These are phyloP conservation scores for Pseudocercospora cruenta DNA, from an alignment of 2,329 filamentous ascomycete species.

Conservation along the genomic window DNA sequence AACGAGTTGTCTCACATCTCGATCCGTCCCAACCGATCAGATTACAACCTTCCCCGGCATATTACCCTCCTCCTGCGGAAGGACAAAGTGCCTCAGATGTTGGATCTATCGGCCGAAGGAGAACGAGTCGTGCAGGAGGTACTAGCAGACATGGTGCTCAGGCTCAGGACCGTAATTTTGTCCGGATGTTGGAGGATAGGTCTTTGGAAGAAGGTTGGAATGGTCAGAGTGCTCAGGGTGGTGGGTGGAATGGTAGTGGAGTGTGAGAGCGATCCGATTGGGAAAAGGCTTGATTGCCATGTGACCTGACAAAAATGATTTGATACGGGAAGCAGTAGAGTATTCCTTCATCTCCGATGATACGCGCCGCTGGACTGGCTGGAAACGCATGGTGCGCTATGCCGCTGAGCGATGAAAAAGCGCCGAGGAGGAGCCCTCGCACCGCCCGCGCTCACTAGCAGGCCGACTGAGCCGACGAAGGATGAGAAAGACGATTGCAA, in stretches of 20 bases:
- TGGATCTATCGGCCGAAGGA: constrained; percentile 70
- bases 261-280: constrained; percentile 7
- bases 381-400: not conserved
- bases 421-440: too few relatives aligned
- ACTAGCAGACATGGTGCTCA: constrained; percentile 56
- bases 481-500: not conserved
- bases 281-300: not conserved
- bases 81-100: constrained; percentile 71
- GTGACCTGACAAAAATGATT: not conserved
- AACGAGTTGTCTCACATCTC: constrained; percentile 92
- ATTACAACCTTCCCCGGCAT: constrained; percentile 91
- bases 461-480: not conserved
- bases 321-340: not conserved
- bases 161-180: constrained; percentile 71
- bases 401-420: not conserved
- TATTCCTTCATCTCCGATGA: not conserved
- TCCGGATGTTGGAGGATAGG: constrained; percentile 89
- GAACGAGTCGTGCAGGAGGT: constrained; percentile 54
- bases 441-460: not conserved
- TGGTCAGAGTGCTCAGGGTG: constrained; percentile 23
- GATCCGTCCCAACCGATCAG: constrained; percentile 94
- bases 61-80: constrained; percentile 91
- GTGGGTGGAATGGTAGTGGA: constrained; percentile 27
- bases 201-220: constrained; percentile 84
- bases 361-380: not conserved